Percentiles rank a stretch among this genome's conserved stretches.
These are phyloP conservation scores for Noccaea caerulescens DNA, from an alignment of 345 rosid species.

Conservation along the genomic window DNA sequence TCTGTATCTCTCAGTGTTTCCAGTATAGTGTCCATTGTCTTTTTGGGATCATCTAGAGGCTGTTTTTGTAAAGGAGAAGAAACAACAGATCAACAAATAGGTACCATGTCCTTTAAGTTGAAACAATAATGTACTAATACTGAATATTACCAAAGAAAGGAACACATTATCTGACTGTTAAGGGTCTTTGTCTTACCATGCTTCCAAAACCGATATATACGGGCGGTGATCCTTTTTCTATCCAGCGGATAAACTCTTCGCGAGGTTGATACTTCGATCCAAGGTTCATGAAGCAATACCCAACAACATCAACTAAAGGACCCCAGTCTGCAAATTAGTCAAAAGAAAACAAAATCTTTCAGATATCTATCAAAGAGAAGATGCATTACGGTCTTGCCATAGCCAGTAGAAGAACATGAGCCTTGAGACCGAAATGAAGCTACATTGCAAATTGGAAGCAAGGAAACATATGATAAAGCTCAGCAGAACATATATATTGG, in stretches of 20 bases:
- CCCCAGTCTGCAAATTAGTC: conserved; percentile 83
- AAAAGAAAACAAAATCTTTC: conserved; percentile 18
- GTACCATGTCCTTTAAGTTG: not conserved
- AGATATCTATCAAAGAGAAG: conserved; percentile 7
- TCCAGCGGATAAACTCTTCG: conserved; percentile 75
- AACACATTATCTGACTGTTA: not conserved
- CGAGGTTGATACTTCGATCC: conserved; percentile 78
- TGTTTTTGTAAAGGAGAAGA: conserved; percentile 43
- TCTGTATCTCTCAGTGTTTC: conserved; percentile 81
- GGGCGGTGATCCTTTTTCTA: conserved; percentile 74
- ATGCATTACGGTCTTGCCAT: conserved; percentile 1
- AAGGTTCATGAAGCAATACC: conserved; percentile 89
- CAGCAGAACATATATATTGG: not conserved
- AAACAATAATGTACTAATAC: conserved; percentile 1
- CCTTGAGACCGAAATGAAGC: not conserved
- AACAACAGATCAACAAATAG: conserved; percentile 1
- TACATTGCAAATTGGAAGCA: not conserved
- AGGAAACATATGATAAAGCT: conserved; percentile 22
- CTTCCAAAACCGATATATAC: conserved; percentile 97
- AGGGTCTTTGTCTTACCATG: conserved; percentile 67
- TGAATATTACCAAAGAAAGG: not conserved
- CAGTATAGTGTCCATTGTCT: conserved; percentile 72
- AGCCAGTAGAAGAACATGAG: not conserved
- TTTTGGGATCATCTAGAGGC: conserved; percentile 94
- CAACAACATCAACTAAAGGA: conserved; percentile 89